Conservation (phyloP, 352 stramenopile species). For the Blastocystis sp. region DNA sequence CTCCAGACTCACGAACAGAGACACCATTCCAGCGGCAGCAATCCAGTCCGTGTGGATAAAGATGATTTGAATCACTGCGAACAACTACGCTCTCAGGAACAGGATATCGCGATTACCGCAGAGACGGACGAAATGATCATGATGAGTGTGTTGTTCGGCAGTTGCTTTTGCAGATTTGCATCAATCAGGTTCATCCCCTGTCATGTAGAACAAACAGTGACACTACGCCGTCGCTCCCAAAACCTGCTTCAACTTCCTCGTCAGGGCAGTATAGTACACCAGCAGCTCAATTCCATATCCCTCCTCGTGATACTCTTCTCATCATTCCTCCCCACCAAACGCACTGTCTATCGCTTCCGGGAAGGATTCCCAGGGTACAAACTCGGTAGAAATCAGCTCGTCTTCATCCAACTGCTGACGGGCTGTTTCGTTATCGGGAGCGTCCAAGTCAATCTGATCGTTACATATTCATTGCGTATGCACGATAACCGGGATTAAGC, state of each 20-base stretch:
- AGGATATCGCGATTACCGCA: not conserved
- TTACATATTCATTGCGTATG: not conserved
- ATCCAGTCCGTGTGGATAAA: constrained; percentile 37
- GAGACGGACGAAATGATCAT: constrained; percentile 20
- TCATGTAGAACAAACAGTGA: not conserved
- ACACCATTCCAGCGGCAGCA: not conserved
- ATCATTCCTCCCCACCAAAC: not conserved
- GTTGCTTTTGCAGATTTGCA: constrained; percentile 18
- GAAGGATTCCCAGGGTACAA: not conserved
- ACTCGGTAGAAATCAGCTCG: not conserved
- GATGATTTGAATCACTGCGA: constrained; percentile 23
- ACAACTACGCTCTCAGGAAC: not conserved
- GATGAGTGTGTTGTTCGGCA: constrained; percentile 27
- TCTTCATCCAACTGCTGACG: not conserved
- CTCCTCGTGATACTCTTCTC: not conserved
- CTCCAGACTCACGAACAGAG: constrained; percentile 40
- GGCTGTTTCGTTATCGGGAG: not conserved
- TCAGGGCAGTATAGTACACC: constrained; percentile 28
- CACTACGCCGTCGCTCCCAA: not conserved
- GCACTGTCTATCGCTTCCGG: not conserved
- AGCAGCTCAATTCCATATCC: constrained; percentile 33
- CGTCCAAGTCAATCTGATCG: constrained; percentile 14
- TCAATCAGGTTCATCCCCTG: constrained; percentile 32
- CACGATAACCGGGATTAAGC: constrained; percentile 38
- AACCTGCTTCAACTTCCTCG: not conserved